Conservation (phyloP, 345 rosid species). For the Brassica rapa region DNA sequence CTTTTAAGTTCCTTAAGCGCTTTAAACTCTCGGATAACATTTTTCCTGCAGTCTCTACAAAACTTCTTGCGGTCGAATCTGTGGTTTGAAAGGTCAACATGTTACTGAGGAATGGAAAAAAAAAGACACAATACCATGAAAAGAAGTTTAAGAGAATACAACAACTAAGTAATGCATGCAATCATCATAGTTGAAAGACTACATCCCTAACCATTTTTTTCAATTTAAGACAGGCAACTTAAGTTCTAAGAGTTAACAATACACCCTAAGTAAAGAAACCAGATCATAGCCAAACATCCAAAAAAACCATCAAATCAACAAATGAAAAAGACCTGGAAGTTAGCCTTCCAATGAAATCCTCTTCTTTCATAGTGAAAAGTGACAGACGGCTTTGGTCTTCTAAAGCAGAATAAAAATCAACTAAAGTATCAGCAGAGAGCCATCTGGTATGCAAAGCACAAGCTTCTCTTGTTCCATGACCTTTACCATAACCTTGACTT, state of each 20-base stretch:
- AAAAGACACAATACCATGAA: conserved; percentile 9
- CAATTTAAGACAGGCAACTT: not conserved
- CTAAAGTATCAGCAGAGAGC: conserved; percentile 86
- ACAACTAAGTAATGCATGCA: conserved; percentile 4
- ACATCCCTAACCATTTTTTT: not conserved
- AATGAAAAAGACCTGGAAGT: conserved; percentile 75
- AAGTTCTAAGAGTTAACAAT: not conserved
- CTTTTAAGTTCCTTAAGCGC: conserved; percentile 95
- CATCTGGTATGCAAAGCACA: conserved; percentile 94
- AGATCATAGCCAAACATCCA: not conserved
- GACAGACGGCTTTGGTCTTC: conserved; percentile 85
- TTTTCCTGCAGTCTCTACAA: conserved; percentile 95
- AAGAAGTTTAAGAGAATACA: conserved; percentile 1
- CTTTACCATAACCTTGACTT: conserved; percentile 94
- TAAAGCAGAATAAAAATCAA: conserved; percentile 93
- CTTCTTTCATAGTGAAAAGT: conserved; percentile 95
- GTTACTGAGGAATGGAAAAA: conserved; percentile 10
- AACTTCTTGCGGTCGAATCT: conserved; percentile 98
- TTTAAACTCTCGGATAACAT: conserved; percentile 92
- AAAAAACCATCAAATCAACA: not conserved
- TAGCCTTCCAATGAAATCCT: conserved; percentile 93
- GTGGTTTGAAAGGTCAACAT: conserved; percentile 32
- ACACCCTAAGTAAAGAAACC: not conserved
- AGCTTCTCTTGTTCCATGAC: conserved; percentile 90
- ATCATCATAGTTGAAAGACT: not conserved